Evolutionary conservation across 768 basidiomycete genomes (phyloP).

Genomic region (Termitomyces sp.): DNA sequence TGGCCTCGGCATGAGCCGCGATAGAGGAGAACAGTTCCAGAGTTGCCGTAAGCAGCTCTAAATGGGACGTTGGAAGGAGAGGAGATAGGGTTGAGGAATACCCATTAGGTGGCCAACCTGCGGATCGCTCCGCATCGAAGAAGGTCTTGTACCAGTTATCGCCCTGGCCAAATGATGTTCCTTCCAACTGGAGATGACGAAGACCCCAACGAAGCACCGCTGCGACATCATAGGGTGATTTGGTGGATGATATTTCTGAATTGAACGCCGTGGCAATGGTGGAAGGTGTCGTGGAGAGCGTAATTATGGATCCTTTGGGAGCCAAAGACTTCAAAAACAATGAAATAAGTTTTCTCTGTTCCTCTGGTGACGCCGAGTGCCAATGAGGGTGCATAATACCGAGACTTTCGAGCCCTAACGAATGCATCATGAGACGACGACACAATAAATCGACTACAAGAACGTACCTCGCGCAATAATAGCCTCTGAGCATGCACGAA

Average conservation of each 20-base stretch:
- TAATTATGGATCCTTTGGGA: constrained; percentile 36
- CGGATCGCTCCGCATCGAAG: constrained; percentile 49
- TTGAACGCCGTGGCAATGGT: constrained; percentile 49
- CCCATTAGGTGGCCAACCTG: constrained; percentile 55
- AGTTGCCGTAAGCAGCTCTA: constrained; percentile 49
- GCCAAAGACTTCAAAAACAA: constrained; percentile 65
- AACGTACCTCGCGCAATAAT: constrained; percentile 59
- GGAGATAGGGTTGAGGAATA: constrained; percentile 60
- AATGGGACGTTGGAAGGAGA: constrained; percentile 50
- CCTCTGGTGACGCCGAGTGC: constrained; percentile 66
- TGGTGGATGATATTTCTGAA: constrained; percentile 57
- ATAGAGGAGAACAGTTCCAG: constrained; percentile 64
- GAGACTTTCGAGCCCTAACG: constrained; percentile 68
- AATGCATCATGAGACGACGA: constrained; percentile 5
- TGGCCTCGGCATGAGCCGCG: constrained; percentile 66
- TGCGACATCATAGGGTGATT: constrained; percentile 72
- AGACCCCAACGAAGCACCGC: constrained; percentile 79
- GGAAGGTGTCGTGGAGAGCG: constrained; percentile 45
- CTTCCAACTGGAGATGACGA: constrained; percentile 64
- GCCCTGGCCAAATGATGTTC: constrained; percentile 52
- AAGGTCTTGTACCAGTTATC: constrained; percentile 68
- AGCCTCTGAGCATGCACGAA: constrained; percentile 63
- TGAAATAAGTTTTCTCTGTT: constrained; percentile 66
- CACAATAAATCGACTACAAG: constrained; percentile 2
- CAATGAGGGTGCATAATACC: constrained; percentile 86